phyloP scores from a whole-genome alignment of 129 eudicot species.

The Pseudognaphalium luteoalbum region DNA sequence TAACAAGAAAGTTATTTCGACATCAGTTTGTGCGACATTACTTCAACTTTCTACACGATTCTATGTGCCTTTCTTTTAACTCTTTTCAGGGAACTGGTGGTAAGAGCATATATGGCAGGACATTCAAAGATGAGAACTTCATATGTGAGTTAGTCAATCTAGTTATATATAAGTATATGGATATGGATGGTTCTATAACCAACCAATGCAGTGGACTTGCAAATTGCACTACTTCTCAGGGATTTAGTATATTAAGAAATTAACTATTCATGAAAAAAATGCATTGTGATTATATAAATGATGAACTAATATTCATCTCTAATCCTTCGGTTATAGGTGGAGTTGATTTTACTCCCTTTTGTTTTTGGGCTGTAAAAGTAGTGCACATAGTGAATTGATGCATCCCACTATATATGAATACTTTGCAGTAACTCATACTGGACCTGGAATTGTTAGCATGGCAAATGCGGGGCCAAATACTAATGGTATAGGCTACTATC shows the following conservation, averaged over 20 bases:
- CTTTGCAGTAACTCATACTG: conserved; percentile 69
- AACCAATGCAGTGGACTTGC: too few species aligned
- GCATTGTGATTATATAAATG: background rate
- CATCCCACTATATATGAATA: background rate
- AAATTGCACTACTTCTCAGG: too few species aligned
- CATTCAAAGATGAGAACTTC: conserved; percentile 94
- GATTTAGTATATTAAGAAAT: background rate
- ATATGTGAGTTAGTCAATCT: conserved; percentile 52
- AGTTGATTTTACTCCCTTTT: too few species aligned
- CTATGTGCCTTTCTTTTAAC: background rate
- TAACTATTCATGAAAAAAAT: background rate
- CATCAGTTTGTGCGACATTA: background rate
- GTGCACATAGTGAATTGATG: too few species aligned
- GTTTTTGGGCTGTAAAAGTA: too few species aligned
- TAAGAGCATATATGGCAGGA: conserved; percentile 95
- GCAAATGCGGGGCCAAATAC: conserved; percentile 97
- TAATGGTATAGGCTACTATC: conserved; percentile 48
- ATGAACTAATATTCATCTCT: conserved; percentile 5
- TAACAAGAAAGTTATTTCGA: too few species aligned
- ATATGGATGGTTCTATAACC: too few species aligned
- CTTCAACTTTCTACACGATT: background rate
- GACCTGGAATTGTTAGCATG: conserved; percentile 98
- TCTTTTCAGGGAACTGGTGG: conserved; percentile 92
- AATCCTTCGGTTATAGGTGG: background rate
- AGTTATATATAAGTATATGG: background rate